Evolutionary conservation across 768 basidiomycete genomes (phyloP), one percentile per base, ranked within the genome.

Genomic region (Pleurotus djamor): DNA sequence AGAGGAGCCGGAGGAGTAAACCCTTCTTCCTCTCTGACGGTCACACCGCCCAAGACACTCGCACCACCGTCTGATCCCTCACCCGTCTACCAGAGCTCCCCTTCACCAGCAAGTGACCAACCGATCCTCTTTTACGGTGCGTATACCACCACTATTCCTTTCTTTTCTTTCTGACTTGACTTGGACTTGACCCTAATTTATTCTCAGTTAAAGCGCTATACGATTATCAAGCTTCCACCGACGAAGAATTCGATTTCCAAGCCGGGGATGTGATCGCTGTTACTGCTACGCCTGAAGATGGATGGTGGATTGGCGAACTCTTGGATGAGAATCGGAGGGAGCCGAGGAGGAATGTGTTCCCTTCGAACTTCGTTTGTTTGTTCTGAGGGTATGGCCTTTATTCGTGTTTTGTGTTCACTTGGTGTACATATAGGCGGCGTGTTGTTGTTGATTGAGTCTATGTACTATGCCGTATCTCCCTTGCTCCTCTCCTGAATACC

Each of bases 191-290:
- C 21, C 8, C 34, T 21, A 16, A n/a, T 34, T 9, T 28, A 33
- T 28, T 76, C 44, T 49, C 61, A 94, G 93, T 96, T 61, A 92
- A 93, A 79, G 94, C 94, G 38, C 74, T 96, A 63, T 96, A 92
- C 69, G 91, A 94, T 71, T 96, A 95, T 66, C 73, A 74, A 0
- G 93, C 92, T n/a, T 87, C 89, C 8, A 92, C 89, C 61, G 87
- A 91, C 1, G 94, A 96, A 68, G 96, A 98, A 74, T 98, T 98
- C 71, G 91, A 96, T 71, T 98, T 98, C 85, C 92, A 95, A 68
- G 79, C 87, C n/a, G 93, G 91, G 1, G 96, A 98, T 72, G 92
- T 97, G 63, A 97, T 98, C 63, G 96, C 95, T 6, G 96, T 98
- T 6, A 96, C 92, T 0, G 82, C 86, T 28, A 96, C 94, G 5